These are phyloP conservation scores for Gossypium herbaceum DNA, from an alignment of 345 rosid species.

Conservation along the genomic window DNA sequence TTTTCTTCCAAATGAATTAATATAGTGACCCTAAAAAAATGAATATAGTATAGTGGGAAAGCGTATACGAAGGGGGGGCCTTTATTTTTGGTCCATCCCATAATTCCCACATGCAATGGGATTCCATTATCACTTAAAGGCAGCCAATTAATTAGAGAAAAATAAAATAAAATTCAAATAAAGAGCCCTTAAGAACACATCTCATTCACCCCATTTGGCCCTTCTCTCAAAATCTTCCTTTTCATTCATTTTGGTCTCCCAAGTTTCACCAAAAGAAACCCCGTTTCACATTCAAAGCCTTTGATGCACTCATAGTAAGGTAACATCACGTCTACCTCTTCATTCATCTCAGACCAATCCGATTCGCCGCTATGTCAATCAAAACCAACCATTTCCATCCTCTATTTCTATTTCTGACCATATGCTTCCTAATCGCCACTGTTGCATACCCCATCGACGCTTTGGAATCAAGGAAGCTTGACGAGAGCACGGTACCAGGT, in stretches of 20 bases:
- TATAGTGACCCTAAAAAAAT: no score
- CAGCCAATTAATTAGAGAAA: not conserved
- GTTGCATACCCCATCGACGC: conserved; percentile 17
- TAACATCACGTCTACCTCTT: not conserved
- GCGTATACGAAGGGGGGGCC: conserved; percentile 8
- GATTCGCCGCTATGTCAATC: conserved; percentile 14
- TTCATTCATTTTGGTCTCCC: no score
- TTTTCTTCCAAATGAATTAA: not conserved
- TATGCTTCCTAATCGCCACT: conserved; percentile 21
- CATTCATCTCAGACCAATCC: not conserved
- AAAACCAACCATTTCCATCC: conserved; percentile 7
- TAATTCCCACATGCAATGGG: conserved; percentile 29
- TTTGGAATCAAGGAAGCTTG: conserved; percentile 34
- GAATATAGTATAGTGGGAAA: not conserved
- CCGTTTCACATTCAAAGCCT: not conserved
- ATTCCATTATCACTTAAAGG: conserved; percentile 20
- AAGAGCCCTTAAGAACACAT: conserved; percentile 11
- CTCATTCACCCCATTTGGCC: conserved; percentile 24
- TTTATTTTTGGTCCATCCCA: conserved; percentile 21
- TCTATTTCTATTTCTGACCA: not conserved
- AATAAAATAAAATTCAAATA: not conserved
- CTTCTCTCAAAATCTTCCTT: no score
- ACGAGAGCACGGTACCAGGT: conserved; percentile 22
- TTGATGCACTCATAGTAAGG: conserved; percentile 28
- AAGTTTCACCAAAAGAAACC: no score